Conservation (phyloP, 2,329 filamentous ascomycete species). For the Phialophora verrucosa region DNA sequence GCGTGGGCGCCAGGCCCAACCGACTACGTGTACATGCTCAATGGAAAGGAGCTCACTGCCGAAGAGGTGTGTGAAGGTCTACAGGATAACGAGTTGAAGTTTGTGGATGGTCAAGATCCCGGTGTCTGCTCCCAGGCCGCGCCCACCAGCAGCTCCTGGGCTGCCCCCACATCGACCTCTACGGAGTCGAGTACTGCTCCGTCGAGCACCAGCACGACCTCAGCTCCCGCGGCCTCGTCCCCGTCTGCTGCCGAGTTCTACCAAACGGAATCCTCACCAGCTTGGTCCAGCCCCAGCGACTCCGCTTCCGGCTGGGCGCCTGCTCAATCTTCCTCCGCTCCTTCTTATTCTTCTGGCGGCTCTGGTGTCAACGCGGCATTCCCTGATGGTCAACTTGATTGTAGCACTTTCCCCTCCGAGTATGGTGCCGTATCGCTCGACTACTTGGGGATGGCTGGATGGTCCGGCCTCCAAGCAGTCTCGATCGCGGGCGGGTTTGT, state of each 20-base stretch:
- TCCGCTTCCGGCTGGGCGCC: constrained; percentile 40
- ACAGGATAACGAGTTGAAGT: constrained; percentile 68
- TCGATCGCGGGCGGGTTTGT: constrained; percentile 63
- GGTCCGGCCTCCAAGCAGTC: constrained; percentile 75
- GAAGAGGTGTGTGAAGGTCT: constrained; percentile 74
- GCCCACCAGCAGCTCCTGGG: constrained; percentile 41
- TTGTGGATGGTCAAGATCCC: constrained; percentile 67
- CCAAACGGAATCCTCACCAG: constrained; percentile 49
- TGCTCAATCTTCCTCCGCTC: constrained; percentile 38
- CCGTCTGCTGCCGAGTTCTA: constrained; percentile 55
- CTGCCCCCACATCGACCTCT: constrained; percentile 39
- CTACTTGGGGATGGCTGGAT: constrained; percentile 75
- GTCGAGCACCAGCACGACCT: constrained; percentile 43
- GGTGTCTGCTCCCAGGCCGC: constrained; percentile 57
- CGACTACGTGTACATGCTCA: constrained; percentile 73
- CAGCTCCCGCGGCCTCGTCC: constrained; percentile 43
- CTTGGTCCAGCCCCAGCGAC: constrained; percentile 30
- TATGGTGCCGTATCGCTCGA: constrained; percentile 77
- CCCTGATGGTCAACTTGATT: constrained; percentile 74
- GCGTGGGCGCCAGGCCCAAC: constrained; percentile 63
- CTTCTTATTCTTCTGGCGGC: constrained; percentile 40
- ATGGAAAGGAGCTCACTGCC: constrained; percentile 65
- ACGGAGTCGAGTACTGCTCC: constrained; percentile 34
- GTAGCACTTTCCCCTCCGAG: constrained; percentile 73
- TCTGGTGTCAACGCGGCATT: constrained; percentile 71